Conservation (phyloP, 495 filamentous ascomycete genomes). For the Sabuloglossum arenarium region DNA sequence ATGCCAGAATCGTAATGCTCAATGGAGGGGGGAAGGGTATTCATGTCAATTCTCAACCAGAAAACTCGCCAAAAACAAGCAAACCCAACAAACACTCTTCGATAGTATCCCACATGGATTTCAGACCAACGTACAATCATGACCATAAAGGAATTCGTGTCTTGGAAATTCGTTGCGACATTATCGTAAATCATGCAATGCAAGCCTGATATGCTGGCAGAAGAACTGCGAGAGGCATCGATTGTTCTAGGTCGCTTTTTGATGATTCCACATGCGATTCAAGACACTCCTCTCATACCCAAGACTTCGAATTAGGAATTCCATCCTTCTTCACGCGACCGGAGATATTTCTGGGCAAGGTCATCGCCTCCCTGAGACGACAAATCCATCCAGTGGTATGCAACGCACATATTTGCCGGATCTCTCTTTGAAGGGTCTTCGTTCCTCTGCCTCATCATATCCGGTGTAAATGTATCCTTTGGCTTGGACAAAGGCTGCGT, state of each 20-base stretch:
- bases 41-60: not conserved
- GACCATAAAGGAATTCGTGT: not conserved
- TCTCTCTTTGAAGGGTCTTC: constrained; percentile 41
- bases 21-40: not conserved
- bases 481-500: constrained; percentile 71
- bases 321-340: constrained; percentile 42
- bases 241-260: constrained; percentile 2
- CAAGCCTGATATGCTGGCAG: constrained; percentile 1
- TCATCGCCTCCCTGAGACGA: constrained; percentile 72
- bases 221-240: not conserved
- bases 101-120: not conserved
- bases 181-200: not conserved
- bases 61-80: not conserved
- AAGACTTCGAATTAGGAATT: constrained; percentile 16
- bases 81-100: not conserved
- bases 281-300: not conserved
- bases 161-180: not conserved
- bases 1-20: not conserved
- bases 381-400: constrained; percentile 96
- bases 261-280: not conserved
- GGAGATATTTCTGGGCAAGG: constrained; percentile 66
- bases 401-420: constrained; percentile 83
- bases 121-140: not conserved
- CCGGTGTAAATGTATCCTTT: constrained; percentile 76
- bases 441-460: constrained; percentile 45